These are phyloP conservation scores for Pichia sporocuriosa DNA, from an alignment of 805 yeast genomes.

Conservation along the genomic window DNA sequence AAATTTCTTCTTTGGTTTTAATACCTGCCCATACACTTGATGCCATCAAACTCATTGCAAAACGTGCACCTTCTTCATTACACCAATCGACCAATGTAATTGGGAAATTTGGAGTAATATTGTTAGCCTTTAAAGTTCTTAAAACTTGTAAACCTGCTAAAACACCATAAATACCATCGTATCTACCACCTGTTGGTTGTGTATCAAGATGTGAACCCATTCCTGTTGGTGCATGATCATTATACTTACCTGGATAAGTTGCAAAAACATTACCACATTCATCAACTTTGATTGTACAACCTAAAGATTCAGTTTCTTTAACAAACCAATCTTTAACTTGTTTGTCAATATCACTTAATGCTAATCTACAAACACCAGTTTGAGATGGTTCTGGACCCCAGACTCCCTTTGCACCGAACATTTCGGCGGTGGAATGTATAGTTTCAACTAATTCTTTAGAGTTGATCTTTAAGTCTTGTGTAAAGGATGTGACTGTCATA, in stretches of 20 bases:
- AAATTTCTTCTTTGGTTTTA: constrained; percentile 40
- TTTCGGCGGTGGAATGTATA: constrained; percentile 51
- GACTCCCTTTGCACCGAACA: constrained; percentile 54
- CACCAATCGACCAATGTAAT: constrained; percentile 64
- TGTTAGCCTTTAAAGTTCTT: constrained; percentile 55
- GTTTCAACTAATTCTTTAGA: constrained; percentile 38
- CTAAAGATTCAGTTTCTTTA: constrained; percentile 42
- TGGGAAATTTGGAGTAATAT: constrained; percentile 55
- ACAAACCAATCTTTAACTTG: constrained; percentile 62
- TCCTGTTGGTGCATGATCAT: constrained; percentile 47
- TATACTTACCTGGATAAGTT: constrained; percentile 47
- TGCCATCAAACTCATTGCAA: constrained; percentile 62
- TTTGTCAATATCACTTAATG: constrained; percentile 57
- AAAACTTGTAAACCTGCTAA: constrained; percentile 60
- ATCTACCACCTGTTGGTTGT: constrained; percentile 73
- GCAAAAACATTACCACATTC: constrained; percentile 66
- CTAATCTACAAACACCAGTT: constrained; percentile 63
- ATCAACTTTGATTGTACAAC: constrained; percentile 55
- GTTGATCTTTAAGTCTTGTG: constrained; percentile 11
- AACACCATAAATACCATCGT: constrained; percentile 69
- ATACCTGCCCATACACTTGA: constrained; percentile 62
- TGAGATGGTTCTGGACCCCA: constrained; percentile 54
- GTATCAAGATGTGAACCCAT: constrained; percentile 74
- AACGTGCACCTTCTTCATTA: constrained; percentile 75
- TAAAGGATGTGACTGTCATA: constrained; percentile 7